Percentiles rank a stretch among this genome's conserved stretches.
Conservation (phyloP, 2,329 filamentous ascomycete genomes). For the Passalora sequoiae region DNA sequence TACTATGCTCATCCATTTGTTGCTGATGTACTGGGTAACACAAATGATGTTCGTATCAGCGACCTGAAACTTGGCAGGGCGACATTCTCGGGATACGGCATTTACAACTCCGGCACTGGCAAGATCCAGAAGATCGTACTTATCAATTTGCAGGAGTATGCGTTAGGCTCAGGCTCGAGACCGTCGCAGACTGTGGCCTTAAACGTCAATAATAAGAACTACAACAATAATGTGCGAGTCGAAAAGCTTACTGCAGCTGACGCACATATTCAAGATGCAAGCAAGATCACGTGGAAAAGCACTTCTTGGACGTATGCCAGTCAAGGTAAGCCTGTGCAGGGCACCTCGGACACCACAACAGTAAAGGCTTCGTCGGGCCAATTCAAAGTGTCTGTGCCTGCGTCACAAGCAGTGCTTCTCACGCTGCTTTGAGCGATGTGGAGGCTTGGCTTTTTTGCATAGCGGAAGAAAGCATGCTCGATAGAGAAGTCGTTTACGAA, state of each 20-base stretch:
- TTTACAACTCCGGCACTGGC: slow-evolving; percentile 10
- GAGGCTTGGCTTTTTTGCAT: no score
- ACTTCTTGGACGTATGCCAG: slow-evolving; percentile 13
- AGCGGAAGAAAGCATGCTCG: no score
- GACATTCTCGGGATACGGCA: slow-evolving; percentile 12
- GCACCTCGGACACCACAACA: slow-evolving; percentile 1
- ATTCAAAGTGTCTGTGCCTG: slow-evolving; percentile 6
- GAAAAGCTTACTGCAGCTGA: slow-evolving; percentile 13
- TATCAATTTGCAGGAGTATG: slow-evolving; percentile 12
- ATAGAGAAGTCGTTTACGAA: no score
- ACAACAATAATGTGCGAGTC: slow-evolving; percentile 6
- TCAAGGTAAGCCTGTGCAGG: slow-evolving; percentile 9
- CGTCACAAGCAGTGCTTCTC: slow-evolving; percentile 11
- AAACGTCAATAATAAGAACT: slow-evolving; percentile 2
- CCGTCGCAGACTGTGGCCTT: slow-evolving; percentile 11
- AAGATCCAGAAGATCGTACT: slow-evolving; percentile 12
- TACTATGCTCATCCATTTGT: slow-evolving; percentile 19
- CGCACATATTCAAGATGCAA: slow-evolving; percentile 11
- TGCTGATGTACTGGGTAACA: slow-evolving; percentile 16
- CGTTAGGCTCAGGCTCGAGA: not conserved
- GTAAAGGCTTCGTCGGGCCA: slow-evolving; percentile 1
- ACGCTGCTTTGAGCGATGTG: slow-evolving; percentile 11
- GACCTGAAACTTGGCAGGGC: slow-evolving; percentile 11
- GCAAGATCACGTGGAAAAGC: slow-evolving; percentile 17
- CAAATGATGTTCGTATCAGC: slow-evolving; percentile 5